Evolutionary conservation across 2,329 filamentous ascomycete species (phyloP), one percentile per base, ranked within the genome.

Genomic region (Volutella citrinella): DNA sequence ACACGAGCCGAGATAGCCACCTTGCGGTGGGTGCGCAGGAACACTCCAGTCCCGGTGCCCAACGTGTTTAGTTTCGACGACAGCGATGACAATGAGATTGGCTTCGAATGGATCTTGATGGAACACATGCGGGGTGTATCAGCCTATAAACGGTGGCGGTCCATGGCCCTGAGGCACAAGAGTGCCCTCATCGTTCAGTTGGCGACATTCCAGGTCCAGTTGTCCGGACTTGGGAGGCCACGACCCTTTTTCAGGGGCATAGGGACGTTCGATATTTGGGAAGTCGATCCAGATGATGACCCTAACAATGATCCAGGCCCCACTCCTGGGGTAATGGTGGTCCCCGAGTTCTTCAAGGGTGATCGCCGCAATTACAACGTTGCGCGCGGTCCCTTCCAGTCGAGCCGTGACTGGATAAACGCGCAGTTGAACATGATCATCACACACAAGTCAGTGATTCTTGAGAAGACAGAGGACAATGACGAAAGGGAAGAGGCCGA

Each of bases 101-200:
- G 59, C 0, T 64, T 59, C 13, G 63, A 67, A 46, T 69, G 63
- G 62, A 66, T 66, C 9, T 31, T 66, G 10, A 63, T 66, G 57
- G 47, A 55, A 6, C 38, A 43, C 7, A 39, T 63, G 38, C 30
- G 36, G 2, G 60, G 59, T 1, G 41, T 21, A 10, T 41, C 53
- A 6, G 45, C 41, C 2, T 31, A 51, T 43, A 29, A 40, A 29
- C 27, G 40, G 22, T 46, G 48, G 45, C 50, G 56, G 6, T 52
- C 37, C 12, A 55, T 69, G 42, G 30, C 54, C 1, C 46, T 55
- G 44, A 40, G 40, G 5, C 42, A 53, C 10, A 69, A 69, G 38
- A 45, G 48, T 23, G 36, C 36, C 0, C n/a, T 41, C 4, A 25
- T 10, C 6, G 14, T 34, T 10, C 24, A 39, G 12, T 23, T 44